Evolutionary conservation across 73 alveolate species (phyloP).

Genomic region (Breviolum minutum): DNA sequence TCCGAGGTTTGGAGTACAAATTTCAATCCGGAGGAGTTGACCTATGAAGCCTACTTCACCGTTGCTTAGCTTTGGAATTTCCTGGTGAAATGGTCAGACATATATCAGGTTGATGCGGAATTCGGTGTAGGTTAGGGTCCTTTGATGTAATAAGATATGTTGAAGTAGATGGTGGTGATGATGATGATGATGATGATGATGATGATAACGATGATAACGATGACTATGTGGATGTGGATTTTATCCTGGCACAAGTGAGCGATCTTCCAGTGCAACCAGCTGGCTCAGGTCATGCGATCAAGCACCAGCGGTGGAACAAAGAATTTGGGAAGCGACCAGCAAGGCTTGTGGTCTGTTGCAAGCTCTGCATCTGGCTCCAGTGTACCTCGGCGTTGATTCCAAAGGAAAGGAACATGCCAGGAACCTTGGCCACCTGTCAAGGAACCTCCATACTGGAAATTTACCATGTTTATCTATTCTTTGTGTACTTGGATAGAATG

Average conservation of each 20-base stretch:
- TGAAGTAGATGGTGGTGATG: neutral
- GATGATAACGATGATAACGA: neutral
- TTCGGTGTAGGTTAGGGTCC: neutral
- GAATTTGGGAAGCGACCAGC: conserved; percentile 30
- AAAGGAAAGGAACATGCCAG: too few relatives aligned
- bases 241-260: too few relatives aligned
- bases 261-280: neutral
- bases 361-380: conserved; percentile 51
- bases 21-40: conserved; percentile 78
- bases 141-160: neutral
- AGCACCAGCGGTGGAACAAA: conserved; percentile 27
- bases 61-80: neutral
- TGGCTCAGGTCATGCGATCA: conserved; percentile 19
- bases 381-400: neutral
- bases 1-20: conserved; percentile 77
- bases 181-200: neutral
- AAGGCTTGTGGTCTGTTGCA: conserved; percentile 62
- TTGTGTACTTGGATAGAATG: too few relatives aligned
- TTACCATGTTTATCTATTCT: too few relatives aligned
- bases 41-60: conserved; percentile 77
- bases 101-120: neutral
- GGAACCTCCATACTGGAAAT: too few relatives aligned
- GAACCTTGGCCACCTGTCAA: too few relatives aligned
- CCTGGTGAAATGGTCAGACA: neutral
- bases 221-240: neutral